Base-by-base conservation (phyloP, 257 asterid genomes). In the Mentha longifolia region DNA sequence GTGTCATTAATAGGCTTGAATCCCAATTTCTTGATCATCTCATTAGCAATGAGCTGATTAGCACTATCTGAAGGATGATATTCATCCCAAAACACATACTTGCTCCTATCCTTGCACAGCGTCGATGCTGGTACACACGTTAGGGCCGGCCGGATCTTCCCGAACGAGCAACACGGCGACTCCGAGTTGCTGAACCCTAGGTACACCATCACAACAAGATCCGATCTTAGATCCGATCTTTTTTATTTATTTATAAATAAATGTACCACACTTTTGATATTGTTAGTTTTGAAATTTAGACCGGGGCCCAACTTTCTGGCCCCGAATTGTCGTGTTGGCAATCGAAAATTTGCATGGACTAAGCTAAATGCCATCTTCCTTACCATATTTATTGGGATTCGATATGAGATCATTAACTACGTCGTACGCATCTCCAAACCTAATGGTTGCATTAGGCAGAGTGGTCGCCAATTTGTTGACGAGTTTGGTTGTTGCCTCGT, bases 1-100 rank as follows among this genome's bases (percentile, higher is more conserved):
- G 92, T 74, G 3, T 46, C 55, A 70, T 84, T 76, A 0, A 78
- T 60, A 0, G 68, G 73, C 76, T 79, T 58, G 52, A 87, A 87
- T 15, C 86, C 84, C 3, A 93, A 66, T 71, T 86, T 93, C 16
- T 83, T 87, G n/a, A 91, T 85, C 51, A 93, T 64, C 76, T 86
- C 97, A 0, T 80, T 70, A 5, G 98, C 95, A 14, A 93, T 80
- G 3, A 93, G 71, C 79, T 87, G 76, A 50, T 89, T 93, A 10
- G 97, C 98, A 3, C 76, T 70, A 49, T 93, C 98, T 1, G 94
- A 83, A 3, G 98, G 98, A 45, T 93, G 98, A 16, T 93, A 91
- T 61, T 93, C 97, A 61, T 93, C 97, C 98, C 98, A 90, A 33
- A 93, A 93, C 74, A 93, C 92, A 61, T 91, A 90, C 79, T 93